A percentile compares a stretch with the other conserved stretches of the same genome.
These are phyloP conservation scores for Aphanomyces euteiches DNA, from an alignment of 352 stramenopile species.

Conservation along the genomic window DNA sequence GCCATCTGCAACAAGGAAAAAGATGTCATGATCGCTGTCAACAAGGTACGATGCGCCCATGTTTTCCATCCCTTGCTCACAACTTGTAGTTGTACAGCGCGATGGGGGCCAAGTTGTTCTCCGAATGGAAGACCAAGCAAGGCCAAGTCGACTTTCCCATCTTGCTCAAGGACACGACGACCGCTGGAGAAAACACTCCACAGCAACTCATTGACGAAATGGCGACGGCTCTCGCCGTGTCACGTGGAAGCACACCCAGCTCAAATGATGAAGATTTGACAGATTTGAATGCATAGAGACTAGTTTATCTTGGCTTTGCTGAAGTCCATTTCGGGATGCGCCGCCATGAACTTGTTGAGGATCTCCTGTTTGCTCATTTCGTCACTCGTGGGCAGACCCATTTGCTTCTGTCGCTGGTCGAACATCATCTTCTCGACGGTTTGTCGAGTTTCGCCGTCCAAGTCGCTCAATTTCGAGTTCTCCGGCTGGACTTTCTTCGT, in stretches of 20 bases:
- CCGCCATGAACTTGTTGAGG: constrained; percentile 98
- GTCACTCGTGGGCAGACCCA: constrained; percentile 95
- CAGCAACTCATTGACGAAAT: constrained; percentile 10
- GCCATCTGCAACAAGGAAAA: constrained; percentile 44
- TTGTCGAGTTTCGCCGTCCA: constrained; percentile 97
- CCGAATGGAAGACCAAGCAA: constrained; percentile 25
- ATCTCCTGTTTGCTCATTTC: constrained; percentile 98
- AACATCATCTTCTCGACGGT: constrained; percentile 99
- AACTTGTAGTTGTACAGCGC: constrained; percentile 15
- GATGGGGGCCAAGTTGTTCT: constrained; percentile 22
- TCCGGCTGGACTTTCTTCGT: constrained; percentile 98
- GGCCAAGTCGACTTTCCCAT: constrained; percentile 15
- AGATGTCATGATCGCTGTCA: constrained; percentile 38
- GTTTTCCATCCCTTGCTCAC: not conserved
- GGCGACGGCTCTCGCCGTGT: not conserved
- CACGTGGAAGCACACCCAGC: not conserved
- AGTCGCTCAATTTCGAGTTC: constrained; percentile 96
- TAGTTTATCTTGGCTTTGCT: constrained; percentile 97
- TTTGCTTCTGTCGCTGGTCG: constrained; percentile 95
- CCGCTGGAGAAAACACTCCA: constrained; percentile 3
- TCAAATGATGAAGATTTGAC: constrained; percentile 2
- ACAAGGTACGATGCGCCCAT: constrained; percentile 32
- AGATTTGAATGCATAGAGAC: constrained; percentile 29
- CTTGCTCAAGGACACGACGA: constrained; percentile 15
- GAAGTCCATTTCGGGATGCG: constrained; percentile 99